Evolutionary conservation across 1,284 basidiomycete species (phyloP).

Genomic region (Apiotrichum sp.): DNA sequence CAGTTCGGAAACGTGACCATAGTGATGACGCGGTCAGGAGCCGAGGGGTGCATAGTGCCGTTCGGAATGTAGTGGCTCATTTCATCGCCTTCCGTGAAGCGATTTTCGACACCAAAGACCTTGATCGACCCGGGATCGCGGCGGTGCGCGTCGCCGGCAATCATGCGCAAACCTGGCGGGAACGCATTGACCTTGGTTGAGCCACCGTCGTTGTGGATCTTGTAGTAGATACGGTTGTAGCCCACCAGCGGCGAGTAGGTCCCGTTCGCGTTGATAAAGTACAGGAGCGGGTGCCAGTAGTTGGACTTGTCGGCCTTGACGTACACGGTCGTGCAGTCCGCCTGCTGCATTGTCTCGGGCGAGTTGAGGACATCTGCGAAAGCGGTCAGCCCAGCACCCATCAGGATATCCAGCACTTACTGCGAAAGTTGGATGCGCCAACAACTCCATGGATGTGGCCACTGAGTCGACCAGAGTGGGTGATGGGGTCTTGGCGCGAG

Average conservation of each 20-base stretch:
- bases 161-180: conserved; percentile 48
- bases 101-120: neutral
- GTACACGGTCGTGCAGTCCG: conserved; percentile 27
- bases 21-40: neutral
- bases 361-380: conserved; percentile 20
- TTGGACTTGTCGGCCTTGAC: conserved; percentile 47
- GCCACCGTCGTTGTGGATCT: conserved; percentile 13
- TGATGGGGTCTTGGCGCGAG: conserved; percentile 44
- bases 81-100: neutral
- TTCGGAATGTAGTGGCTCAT: neutral
- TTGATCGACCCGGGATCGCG: neutral
- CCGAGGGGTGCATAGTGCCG: neutral
- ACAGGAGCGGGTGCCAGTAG: conserved; percentile 50
- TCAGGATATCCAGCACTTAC: conserved; percentile 14
- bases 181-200: conserved; percentile 29
- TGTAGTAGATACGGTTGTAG: conserved; percentile 40
- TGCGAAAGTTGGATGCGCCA: conserved; percentile 37
- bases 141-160: conserved; percentile 42
- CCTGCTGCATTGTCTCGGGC: conserved; percentile 17
- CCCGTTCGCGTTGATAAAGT: conserved; percentile 40
- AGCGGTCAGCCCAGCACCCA: neutral
- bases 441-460: conserved; percentile 44
- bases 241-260: conserved; percentile 28
- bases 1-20: conserved; percentile 45
- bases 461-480: conserved; percentile 34